phyloP scores from a whole-genome alignment of 2,329 filamentous ascomycete species.

The Paraphaeosphaeria sporulosa region DNA sequence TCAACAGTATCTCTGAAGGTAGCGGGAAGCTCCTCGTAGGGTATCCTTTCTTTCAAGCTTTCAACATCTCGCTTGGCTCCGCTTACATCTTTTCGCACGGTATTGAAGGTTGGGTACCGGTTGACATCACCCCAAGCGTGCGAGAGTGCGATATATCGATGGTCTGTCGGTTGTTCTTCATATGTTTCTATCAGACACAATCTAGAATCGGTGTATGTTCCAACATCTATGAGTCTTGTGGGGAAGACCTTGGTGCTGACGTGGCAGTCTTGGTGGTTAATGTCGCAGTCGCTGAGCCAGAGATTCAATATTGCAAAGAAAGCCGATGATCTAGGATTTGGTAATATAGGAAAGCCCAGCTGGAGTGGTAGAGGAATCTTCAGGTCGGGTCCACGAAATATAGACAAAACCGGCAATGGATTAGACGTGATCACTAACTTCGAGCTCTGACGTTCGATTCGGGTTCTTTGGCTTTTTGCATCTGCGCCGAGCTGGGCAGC shows the following conservation, averaged over 20 bases:
- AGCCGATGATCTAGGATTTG: no score
- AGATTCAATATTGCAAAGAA: no score
- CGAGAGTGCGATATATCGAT: neutral
- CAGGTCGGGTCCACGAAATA: no score
- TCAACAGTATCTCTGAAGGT: conserved; percentile 32
- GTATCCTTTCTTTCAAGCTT: neutral
- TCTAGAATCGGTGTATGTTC: neutral
- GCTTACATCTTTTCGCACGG: neutral
- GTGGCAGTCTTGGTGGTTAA: neutral
- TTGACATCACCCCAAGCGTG: neutral
- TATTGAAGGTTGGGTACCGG: neutral
- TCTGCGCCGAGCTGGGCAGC: no score
- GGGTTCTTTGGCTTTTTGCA: no score
- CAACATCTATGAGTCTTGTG: neutral
- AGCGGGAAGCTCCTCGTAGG: conserved; percentile 16
- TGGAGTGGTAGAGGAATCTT: no score
- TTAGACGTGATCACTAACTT: no score
- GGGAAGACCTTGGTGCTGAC: neutral
- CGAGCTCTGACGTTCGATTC: no score
- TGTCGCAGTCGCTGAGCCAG: neutral
- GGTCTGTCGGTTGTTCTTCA: neutral
- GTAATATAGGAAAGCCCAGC: no score
- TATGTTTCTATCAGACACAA: neutral
- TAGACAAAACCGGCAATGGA: no score
- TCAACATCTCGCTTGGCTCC: no score